phyloP scores from a whole-genome alignment of 2,329 filamentous ascomycete species.

The Elsinoe ampelina region DNA sequence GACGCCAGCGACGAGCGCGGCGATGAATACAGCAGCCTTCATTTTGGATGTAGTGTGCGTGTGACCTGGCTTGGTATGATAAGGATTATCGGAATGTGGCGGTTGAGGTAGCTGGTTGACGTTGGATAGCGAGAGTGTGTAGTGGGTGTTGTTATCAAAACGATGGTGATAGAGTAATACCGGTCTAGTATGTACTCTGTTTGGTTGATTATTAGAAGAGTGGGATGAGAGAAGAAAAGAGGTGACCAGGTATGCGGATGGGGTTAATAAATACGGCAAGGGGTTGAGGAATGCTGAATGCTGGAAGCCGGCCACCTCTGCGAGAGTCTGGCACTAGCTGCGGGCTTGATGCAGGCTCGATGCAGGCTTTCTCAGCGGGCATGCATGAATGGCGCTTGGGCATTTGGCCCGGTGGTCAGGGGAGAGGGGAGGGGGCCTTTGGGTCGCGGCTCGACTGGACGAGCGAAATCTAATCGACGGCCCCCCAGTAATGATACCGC shows the following conservation, averaged over 20 bases:
- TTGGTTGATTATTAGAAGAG: slow-evolving; percentile 2
- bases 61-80: not conserved
- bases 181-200: not conserved
- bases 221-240: not conserved
- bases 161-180: slow-evolving; percentile 10
- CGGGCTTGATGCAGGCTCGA: not conserved
- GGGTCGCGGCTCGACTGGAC: slow-evolving; percentile 4
- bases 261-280: slow-evolving; percentile 9
- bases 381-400: not conserved
- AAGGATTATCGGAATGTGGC: not conserved
- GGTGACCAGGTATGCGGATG: not conserved
- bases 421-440: not conserved
- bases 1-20: slow-evolving; percentile 36
- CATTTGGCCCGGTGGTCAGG: not conserved
- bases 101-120: not conserved
- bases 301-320: not conserved
- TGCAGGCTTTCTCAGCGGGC: slow-evolving; percentile 5
- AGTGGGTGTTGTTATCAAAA: slow-evolving; percentile 7
- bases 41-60: slow-evolving; percentile 20
- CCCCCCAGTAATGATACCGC: slow-evolving; percentile 4
- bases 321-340: not conserved
- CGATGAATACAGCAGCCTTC: slow-evolving; percentile 29
- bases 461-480: slow-evolving; percentile 13
- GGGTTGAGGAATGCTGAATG: slow-evolving; percentile 10
- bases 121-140: slow-evolving; percentile 5